A percentile compares a stretch with the other conserved stretches of the same genome.
These are phyloP conservation scores for Boletus rubroflammeus DNA, from an alignment of 768 basidiomycete genomes.

Conservation along the genomic window DNA sequence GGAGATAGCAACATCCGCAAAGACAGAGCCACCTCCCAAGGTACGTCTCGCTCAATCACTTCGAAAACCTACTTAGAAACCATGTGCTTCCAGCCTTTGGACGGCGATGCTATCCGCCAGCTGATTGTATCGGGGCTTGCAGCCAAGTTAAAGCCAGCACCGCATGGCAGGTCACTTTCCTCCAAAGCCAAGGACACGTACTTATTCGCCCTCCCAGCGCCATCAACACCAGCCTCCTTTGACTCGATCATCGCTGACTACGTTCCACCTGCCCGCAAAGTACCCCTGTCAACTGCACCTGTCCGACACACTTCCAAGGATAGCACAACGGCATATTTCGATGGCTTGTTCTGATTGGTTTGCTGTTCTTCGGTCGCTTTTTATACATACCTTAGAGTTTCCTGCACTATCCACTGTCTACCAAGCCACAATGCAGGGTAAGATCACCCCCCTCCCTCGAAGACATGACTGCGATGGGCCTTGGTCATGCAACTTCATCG, in stretches of 20 bases:
- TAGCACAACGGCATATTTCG: conserved; percentile 37
- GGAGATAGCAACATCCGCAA: conserved; percentile 28
- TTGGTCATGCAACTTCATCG: conserved; percentile 24
- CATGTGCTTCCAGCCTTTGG: conserved; percentile 41
- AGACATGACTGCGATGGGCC: background rate
- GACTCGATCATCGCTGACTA: conserved; percentile 77
- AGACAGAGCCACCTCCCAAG: conserved; percentile 36
- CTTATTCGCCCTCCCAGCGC: conserved; percentile 31
- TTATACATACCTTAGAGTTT: conserved; percentile 21
- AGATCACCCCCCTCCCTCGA: background rate
- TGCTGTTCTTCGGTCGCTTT: background rate
- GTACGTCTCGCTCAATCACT: conserved; percentile 24
- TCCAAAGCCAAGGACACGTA: background rate
- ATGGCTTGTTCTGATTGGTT: conserved; percentile 36
- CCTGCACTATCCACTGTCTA: background rate
- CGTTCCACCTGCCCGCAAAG: conserved; percentile 39
- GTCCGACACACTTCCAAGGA: conserved; percentile 18
- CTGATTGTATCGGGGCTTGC: conserved; percentile 59
- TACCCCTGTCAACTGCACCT: conserved; percentile 5
- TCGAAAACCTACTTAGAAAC: background rate
- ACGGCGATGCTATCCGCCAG: conserved; percentile 61
- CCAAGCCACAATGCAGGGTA: background rate
- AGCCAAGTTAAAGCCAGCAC: conserved; percentile 51
- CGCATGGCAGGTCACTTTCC: conserved; percentile 36
- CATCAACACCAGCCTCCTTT: conserved; percentile 50